A percentile compares a stretch with the other conserved stretches of the same genome.
phyloP scores from a whole-genome alignment of 352 stramenopile genomes.

The Pythium rhizo-oryzae region DNA sequence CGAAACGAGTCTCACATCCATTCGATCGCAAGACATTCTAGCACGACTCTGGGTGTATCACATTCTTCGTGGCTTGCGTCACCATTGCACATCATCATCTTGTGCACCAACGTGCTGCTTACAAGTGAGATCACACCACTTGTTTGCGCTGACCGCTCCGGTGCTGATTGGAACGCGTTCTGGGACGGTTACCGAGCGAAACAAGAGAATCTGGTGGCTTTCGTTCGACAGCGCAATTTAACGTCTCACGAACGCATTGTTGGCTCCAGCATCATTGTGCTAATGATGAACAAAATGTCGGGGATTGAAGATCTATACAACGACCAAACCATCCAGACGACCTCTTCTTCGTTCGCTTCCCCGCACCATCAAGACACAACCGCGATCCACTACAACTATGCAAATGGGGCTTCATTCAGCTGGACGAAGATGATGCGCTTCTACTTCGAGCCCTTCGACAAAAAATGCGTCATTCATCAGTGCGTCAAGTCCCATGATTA shows the following conservation, averaged over 20 bases:
- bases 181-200: conserved; percentile 53
- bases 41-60: background rate
- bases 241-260: conserved; percentile 41
- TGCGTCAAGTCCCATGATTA: conserved; percentile 65
- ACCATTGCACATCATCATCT: conserved; percentile 56
- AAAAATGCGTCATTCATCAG: conserved; percentile 58
- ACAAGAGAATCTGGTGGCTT: conserved; percentile 48
- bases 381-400: conserved; percentile 46
- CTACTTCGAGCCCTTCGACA: conserved; percentile 62
- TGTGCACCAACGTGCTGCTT: conserved; percentile 61
- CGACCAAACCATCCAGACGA: conserved; percentile 25
- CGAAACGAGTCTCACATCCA: background rate
- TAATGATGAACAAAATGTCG: conserved; percentile 49
- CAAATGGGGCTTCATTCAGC: conserved; percentile 46
- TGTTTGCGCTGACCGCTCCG: conserved; percentile 42
- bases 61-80: conserved; percentile 35
- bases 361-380: conserved; percentile 32
- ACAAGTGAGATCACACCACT: conserved; percentile 54
- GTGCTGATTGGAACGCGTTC: conserved; percentile 45
- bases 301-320: conserved; percentile 54
- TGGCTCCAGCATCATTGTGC: conserved; percentile 45
- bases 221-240: conserved; percentile 35
- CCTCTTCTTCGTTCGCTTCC: conserved; percentile 16
- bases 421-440: conserved; percentile 69
- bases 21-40: background rate